These are phyloP conservation scores for Ogataea henricii DNA, from an alignment of 805 yeast genomes.

Conservation along the genomic window DNA sequence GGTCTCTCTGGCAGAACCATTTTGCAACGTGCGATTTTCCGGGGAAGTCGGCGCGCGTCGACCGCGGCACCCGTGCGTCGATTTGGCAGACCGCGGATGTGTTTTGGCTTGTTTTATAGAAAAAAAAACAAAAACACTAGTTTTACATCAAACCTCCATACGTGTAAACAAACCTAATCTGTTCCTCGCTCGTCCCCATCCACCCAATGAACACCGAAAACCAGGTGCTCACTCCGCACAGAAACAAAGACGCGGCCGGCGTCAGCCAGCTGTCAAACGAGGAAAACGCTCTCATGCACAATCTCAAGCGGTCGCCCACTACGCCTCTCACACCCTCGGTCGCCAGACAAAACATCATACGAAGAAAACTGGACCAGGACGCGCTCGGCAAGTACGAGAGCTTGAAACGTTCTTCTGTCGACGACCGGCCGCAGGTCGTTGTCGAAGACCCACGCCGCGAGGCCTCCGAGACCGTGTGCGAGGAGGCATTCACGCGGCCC, in stretches of 20 bases:
- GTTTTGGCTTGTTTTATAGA: not conserved
- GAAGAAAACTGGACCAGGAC: conserved; percentile 24
- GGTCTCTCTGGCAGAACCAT: conserved; percentile 1
- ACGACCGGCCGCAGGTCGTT: not conserved
- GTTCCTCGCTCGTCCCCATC: not conserved
- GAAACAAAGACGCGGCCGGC: not conserved
- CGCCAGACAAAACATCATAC: conserved; percentile 27
- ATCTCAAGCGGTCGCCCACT: conserved; percentile 33
- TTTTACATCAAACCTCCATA: too few species aligned
- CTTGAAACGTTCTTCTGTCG: not conserved
- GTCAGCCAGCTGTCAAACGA: not conserved
- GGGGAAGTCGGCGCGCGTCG: not conserved
- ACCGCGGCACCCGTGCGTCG: not conserved
- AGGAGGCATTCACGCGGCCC: not conserved
- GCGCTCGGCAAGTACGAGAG: conserved; percentile 7
- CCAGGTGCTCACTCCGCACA: conserved; percentile 10
- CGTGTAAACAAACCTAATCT: not conserved
- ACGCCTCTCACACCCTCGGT: conserved; percentile 36
- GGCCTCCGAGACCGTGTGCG: not conserved
- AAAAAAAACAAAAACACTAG: not conserved
- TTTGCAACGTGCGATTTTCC: not conserved
- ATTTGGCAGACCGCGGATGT: not conserved
- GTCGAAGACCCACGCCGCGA: not conserved
- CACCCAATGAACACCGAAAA: not conserved
- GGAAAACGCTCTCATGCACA: not conserved